Percentiles rank a stretch among this genome's conserved stretches.
These are phyloP conservation scores for Ogataea saltuana DNA, from an alignment of 805 yeast genomes.

Conservation along the genomic window DNA sequence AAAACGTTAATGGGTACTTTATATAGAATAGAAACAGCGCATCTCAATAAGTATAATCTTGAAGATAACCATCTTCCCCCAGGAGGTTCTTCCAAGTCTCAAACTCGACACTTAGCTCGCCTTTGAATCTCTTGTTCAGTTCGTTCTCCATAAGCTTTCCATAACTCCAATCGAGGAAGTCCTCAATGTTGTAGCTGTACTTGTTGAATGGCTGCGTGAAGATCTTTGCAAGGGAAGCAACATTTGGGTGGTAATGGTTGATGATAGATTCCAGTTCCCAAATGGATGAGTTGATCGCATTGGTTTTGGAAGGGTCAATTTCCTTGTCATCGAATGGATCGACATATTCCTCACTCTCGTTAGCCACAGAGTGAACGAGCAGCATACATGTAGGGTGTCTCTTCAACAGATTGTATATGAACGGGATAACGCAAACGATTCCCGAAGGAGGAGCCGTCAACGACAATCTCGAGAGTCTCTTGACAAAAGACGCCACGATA, in stretches of 20 bases:
- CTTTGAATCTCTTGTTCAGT: constrained; percentile 60
- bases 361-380: constrained; percentile 63
- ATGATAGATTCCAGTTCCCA: constrained; percentile 86
- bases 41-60: constrained; percentile 21
- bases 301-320: constrained; percentile 71
- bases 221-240: constrained; percentile 86
- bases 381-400: constrained; percentile 95
- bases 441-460: constrained; percentile 86
- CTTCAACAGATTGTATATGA: constrained; percentile 82
- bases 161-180: constrained; percentile 91
- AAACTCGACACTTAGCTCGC: constrained; percentile 76
- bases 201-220: constrained; percentile 89
- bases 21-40: constrained; percentile 5
- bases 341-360: constrained; percentile 29
- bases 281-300: constrained; percentile 80
- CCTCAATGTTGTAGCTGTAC: constrained; percentile 85
- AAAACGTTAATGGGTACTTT: background rate
- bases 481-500: constrained; percentile 86
- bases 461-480: constrained; percentile 72
- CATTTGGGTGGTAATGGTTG: constrained; percentile 91
- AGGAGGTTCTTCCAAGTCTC: constrained; percentile 51
- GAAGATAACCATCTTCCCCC: constrained; percentile 30
- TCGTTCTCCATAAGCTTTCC: constrained; percentile 64
- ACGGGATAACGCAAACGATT: constrained; percentile 83
- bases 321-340: constrained; percentile 74